Percentiles rank a stretch among this genome's conserved stretches.
Conservation (phyloP, 345 rosid species). For the Lepidium aucheri region DNA sequence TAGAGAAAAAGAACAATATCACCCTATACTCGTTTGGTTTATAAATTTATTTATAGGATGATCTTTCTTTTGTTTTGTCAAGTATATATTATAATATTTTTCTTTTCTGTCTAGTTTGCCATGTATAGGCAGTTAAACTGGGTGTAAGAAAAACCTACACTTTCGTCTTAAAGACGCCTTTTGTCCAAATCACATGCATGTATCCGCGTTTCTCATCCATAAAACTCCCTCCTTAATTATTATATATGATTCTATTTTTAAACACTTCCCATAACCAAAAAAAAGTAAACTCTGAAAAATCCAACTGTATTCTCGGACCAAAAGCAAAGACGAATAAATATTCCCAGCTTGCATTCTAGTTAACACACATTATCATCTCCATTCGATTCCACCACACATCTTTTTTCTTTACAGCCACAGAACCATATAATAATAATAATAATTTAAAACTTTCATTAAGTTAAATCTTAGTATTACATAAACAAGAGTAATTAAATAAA, state of each 20-base stretch:
- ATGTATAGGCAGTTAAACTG: not conserved
- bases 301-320: constrained; percentile 24
- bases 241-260: not conserved
- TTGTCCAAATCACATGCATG: constrained; percentile 23
- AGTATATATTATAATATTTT: not conserved
- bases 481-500: not conserved
- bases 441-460: not conserved
- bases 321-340: constrained; percentile 13
- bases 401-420: constrained; percentile 18
- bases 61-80: too few relatives aligned
- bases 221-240: not conserved
- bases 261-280: not conserved
- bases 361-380: constrained; percentile 15
- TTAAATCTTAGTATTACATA: not conserved
- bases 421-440: not conserved
- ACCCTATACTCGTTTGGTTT: too few relatives aligned
- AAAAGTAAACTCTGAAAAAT: constrained; percentile 1
- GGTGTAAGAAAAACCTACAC: not conserved
- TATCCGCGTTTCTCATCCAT: constrained; percentile 16
- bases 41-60: too few relatives aligned
- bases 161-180: not conserved
- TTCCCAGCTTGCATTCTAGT: constrained; percentile 21
- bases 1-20: too few relatives aligned
- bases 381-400: constrained; percentile 4
- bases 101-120: not conserved